A percentile compares a stretch with the other conserved stretches of the same genome.
Conservation (phyloP, 805 yeast species). For the Allodekkera sacchari region DNA sequence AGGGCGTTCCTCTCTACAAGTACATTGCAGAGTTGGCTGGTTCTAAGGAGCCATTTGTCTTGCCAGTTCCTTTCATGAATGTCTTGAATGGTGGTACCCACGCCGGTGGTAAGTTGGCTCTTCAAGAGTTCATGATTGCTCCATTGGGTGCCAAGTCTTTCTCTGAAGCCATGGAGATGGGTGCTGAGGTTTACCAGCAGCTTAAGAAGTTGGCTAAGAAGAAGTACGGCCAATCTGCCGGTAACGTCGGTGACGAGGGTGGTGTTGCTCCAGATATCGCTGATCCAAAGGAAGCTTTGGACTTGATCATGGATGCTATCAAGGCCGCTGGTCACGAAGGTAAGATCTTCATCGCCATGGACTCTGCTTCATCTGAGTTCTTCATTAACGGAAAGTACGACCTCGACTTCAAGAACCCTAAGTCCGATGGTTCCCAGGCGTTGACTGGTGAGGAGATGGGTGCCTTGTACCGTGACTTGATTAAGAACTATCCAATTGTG, state of each 20-base stretch:
- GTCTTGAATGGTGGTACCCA: constrained; percentile 99
- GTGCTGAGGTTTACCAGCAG: constrained; percentile 96
- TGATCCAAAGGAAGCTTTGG: constrained; percentile 95
- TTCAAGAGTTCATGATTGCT: constrained; percentile 99
- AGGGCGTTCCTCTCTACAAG: constrained; percentile 85
- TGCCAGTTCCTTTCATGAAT: constrained; percentile 99
- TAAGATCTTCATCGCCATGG: constrained; percentile 84
- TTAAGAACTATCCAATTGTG: constrained; percentile 92
- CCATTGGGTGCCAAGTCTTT: constrained; percentile 87
- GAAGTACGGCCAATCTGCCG: constrained; percentile 96
- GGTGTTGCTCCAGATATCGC: constrained; percentile 99
- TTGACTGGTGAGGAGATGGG: constrained; percentile 84
- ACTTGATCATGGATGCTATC: constrained; percentile 85
- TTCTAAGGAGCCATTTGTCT: constrained; percentile 74
- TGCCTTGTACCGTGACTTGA: constrained; percentile 68
- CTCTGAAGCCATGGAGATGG: constrained; percentile 94
- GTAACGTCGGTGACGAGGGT: constrained; percentile 99
- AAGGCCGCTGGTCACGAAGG: constrained; percentile 94
- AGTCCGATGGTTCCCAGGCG: constrained; percentile 87
- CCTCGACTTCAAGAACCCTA: constrained; percentile 96
- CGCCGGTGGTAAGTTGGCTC: constrained; percentile 98
- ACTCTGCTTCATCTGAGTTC: constrained; percentile 97
- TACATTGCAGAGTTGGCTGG: constrained; percentile 80
- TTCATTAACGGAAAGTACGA: constrained; percentile 96
- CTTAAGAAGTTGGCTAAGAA: constrained; percentile 89